These are phyloP conservation scores for Phellopilus nigrolimitatus DNA, from an alignment of 1,284 basidiomycete species.

Conservation along the genomic window DNA sequence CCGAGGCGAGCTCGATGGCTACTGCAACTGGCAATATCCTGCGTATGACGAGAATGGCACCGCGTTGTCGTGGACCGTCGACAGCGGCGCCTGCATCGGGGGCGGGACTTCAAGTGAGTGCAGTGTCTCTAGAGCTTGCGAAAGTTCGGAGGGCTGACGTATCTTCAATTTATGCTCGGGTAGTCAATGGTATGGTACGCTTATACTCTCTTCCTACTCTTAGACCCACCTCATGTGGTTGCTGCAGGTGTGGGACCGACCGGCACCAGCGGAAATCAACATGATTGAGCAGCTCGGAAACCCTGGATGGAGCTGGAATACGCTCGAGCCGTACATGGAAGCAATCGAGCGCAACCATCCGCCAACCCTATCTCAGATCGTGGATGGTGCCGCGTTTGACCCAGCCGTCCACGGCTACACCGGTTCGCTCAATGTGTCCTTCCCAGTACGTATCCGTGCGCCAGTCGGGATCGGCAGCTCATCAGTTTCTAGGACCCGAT, in stretches of 20 bases:
- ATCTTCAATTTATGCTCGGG: background rate
- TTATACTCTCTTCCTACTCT: background rate
- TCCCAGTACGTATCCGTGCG: constrained; percentile 19
- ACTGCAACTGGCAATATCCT: constrained; percentile 16
- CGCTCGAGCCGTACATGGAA: constrained; percentile 16
- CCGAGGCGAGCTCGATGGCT: constrained; percentile 13
- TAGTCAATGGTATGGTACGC: constrained; percentile 16
- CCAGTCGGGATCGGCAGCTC: background rate
- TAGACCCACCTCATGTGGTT: background rate
- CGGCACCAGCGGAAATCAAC: constrained; percentile 21
- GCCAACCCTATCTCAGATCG: constrained; percentile 22
- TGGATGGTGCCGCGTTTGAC: constrained; percentile 23
- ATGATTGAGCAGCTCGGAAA: constrained; percentile 20
- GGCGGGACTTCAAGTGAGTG: constrained; percentile 15
- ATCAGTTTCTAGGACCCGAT: constrained; percentile 19
- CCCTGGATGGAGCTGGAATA: constrained; percentile 23
- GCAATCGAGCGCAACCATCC: constrained; percentile 20
- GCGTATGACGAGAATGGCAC: constrained; percentile 10
- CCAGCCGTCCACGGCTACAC: constrained; percentile 23
- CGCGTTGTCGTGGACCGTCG: constrained; percentile 9
- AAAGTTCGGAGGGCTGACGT: background rate
- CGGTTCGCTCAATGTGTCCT: constrained; percentile 24
- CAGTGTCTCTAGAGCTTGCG: background rate
- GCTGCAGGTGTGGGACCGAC: constrained; percentile 15
- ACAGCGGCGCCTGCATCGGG: constrained; percentile 17